Evolutionary conservation across 177 flowering plant genomes (phyloP), one percentile per base, ranked within the genome.

Genomic region (Tripterygium wilfordii): DNA sequence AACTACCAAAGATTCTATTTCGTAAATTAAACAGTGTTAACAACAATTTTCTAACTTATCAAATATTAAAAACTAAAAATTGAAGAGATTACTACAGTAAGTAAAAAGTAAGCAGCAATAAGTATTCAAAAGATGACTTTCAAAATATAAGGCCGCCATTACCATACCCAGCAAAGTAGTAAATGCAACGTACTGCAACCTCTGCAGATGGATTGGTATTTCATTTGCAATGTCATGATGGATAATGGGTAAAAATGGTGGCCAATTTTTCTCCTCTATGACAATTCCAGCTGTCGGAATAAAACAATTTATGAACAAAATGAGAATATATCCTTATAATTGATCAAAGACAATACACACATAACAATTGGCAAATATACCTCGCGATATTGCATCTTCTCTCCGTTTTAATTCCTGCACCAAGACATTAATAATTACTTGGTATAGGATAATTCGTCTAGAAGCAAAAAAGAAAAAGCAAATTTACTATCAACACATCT

Each of bases 171-270:
- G 64, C 45, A 49, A 79, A 65, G 97, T 74, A n/a, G 88, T 72
- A 72, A 94, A 94, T 9, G 97, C 99, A 71, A 76, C 75, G 71
- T 94, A 94, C 61, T 83, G 96, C 62, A 83, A 27, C 71, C 58
- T 81, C 33, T 94, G 99, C 36, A 85, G 75, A 76, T 94, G 97
- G 53, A 94, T 67, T 19, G 99, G 99, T 44, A 94, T 94, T 61
- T 94, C 99, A 55, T 73, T 90, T 48, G 88, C 75, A 65, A 94
- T 85, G 58, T 94, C 99, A 67, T 94, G 95, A 71, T 94, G 97
- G 64, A 94, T 87, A 18, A 94, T 17, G 22, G 99, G 99, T n/a
- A 90, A 77, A 69, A 85, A 81, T 19, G 95, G 87, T 10, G 99
- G 99, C 97, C 97, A 94, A 53, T 94, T 94, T 69, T 81, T 89